Conservation (phyloP, 2,329 filamentous ascomycete species). For the Blastomyces parvus region DNA sequence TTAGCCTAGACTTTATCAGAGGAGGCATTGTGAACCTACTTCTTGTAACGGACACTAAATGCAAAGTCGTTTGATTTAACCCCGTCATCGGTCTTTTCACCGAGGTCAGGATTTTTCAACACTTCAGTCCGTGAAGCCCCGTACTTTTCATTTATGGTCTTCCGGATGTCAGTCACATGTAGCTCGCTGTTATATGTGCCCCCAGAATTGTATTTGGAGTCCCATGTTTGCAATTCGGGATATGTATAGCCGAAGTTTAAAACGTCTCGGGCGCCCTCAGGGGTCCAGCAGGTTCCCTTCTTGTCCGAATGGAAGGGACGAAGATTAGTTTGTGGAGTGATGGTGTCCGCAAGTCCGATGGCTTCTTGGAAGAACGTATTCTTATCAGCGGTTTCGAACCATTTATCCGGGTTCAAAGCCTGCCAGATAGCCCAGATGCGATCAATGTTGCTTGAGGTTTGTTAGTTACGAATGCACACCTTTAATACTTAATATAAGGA, state of each 20-base stretch:
- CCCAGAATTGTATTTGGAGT: slow-evolving; percentile 2
- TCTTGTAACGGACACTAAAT: slow-evolving; percentile 6
- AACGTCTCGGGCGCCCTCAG: neutral
- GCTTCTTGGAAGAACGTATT: slow-evolving; percentile 8
- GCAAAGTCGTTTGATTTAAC: slow-evolving; percentile 8
- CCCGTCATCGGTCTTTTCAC: slow-evolving; percentile 4
- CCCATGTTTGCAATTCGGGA: slow-evolving; percentile 8
- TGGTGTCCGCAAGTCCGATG: slow-evolving; percentile 4
- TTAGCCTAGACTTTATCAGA: neutral
- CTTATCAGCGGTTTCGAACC: slow-evolving; percentile 5
- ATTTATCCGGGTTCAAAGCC: slow-evolving; percentile 7
- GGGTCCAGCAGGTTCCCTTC: slow-evolving; percentile 1
- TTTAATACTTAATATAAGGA: neutral
- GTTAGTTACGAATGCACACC: neutral
- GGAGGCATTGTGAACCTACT: neutral
- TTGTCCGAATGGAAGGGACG: slow-evolving; percentile 6
- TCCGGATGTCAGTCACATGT: slow-evolving; percentile 3
- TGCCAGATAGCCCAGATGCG: slow-evolving; percentile 8
- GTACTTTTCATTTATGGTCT: slow-evolving; percentile 4
- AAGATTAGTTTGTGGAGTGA: slow-evolving; percentile 4
- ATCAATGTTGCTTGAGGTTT: slow-evolving; percentile 3
- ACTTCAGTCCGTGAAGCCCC: slow-evolving; percentile 3
- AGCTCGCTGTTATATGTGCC: slow-evolving; percentile 2
- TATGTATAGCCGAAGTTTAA: slow-evolving; percentile 7
- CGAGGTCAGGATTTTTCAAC: neutral